These are phyloP conservation scores for Teratosphaeria nubilosa DNA, from an alignment of 2,329 filamentous ascomycete species.

Conservation along the genomic window DNA sequence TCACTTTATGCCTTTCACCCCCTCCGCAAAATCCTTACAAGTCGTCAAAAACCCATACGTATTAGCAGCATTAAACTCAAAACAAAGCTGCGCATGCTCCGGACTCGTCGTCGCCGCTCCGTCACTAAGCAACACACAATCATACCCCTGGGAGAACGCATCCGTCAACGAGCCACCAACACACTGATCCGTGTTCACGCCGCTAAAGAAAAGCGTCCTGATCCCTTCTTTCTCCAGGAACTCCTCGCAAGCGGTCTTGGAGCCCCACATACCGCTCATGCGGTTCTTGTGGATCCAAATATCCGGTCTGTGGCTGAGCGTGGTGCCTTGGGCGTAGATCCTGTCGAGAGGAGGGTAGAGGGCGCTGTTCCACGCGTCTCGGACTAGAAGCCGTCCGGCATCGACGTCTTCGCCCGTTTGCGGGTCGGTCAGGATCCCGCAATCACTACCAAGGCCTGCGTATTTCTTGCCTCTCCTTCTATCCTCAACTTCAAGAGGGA, in stretches of 20 bases:
- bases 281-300: conserved; percentile 48
- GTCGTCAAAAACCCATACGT: conserved; percentile 24
- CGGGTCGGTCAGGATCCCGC: conserved; percentile 19
- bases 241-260: conserved; percentile 32
- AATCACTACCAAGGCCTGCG: conserved; percentile 23
- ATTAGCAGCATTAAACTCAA: conserved; percentile 27
- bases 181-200: conserved; percentile 54
- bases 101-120: conserved; percentile 44
- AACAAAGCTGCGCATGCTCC: conserved; percentile 24
- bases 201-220: conserved; percentile 45
- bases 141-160: conserved; percentile 46
- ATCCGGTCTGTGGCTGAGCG: conserved; percentile 29
- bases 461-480: conserved; percentile 17
- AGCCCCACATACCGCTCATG: conserved; percentile 48
- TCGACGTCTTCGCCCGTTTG: conserved; percentile 33
- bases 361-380: conserved; percentile 47
- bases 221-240: conserved; percentile 33
- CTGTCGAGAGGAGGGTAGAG: conserved; percentile 39
- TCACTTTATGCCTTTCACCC: conserved; percentile 9
- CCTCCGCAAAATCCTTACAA: conserved; percentile 21
- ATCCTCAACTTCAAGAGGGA: conserved; percentile 6
- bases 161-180: conserved; percentile 42
- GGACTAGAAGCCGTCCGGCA: conserved; percentile 40
- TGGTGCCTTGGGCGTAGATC: conserved; percentile 25
- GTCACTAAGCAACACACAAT: conserved; percentile 47